Percentiles rank a stretch among this genome's conserved stretches.
Evolutionary conservation across 768 basidiomycete genomes (phyloP).

Genomic region (Boletus bicolor): DNA sequence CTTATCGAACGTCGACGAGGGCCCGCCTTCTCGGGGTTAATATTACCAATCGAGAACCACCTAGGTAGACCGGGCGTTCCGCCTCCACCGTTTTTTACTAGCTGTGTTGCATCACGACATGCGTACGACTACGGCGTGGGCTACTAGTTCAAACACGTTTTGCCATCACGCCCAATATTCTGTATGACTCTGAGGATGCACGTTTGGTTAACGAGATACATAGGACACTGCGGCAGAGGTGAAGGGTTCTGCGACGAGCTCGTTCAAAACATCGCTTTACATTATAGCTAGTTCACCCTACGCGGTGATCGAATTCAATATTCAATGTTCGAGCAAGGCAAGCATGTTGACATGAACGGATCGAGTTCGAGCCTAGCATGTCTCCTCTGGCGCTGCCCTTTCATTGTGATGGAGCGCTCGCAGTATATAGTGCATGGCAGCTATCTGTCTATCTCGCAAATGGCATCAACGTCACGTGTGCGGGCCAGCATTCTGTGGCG

Average conservation of each 20-base stretch:
- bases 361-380: background rate
- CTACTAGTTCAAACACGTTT: background rate
- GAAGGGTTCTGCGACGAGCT: background rate
- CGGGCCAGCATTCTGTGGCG: background rate
- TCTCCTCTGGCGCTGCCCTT: background rate
- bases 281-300: background rate
- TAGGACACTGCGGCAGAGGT: background rate
- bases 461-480: background rate
- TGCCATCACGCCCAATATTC: background rate
- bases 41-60: slow-evolving; percentile 11
- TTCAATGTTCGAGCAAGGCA: slow-evolving; percentile 6
- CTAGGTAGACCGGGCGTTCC: slow-evolving; percentile 1
- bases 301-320: background rate
- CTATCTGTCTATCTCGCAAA: background rate
- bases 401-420: background rate
- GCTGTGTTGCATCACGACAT: slow-evolving; percentile 5
- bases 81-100: background rate
- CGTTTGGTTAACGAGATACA: background rate
- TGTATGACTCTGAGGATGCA: background rate
- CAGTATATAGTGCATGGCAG: background rate
- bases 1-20: slow-evolving; percentile 1
- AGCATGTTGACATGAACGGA: background rate
- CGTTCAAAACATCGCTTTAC: background rate
- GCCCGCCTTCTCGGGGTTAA: slow-evolving; percentile 5
- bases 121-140: slow-evolving; percentile 6